Conservation (phyloP, 2,329 filamentous ascomycete genomes). For the Westerdykella ornata region DNA sequence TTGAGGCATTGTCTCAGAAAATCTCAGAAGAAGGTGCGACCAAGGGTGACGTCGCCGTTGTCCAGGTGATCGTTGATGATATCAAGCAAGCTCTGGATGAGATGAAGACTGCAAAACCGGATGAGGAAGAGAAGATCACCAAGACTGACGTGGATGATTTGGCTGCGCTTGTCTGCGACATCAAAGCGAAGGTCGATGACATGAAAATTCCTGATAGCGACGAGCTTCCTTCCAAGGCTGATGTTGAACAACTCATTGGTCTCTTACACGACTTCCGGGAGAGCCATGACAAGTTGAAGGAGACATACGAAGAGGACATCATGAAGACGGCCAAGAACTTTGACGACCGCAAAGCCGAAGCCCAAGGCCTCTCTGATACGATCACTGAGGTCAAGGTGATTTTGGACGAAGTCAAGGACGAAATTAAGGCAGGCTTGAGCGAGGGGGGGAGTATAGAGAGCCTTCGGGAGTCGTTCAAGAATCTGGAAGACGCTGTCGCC, state of each 20-base stretch:
- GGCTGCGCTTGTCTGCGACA: constrained; percentile 73
- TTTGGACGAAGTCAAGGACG: constrained; percentile 69
- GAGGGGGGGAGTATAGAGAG: constrained; percentile 61
- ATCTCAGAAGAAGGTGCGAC: constrained; percentile 62
- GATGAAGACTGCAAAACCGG: constrained; percentile 44
- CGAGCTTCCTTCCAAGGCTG: constrained; percentile 66
- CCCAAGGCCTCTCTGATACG: constrained; percentile 67
- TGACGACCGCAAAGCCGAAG: constrained; percentile 78
- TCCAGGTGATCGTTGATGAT: constrained; percentile 74
- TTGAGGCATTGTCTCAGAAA: constrained; percentile 60
- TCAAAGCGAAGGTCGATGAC: constrained; percentile 71
- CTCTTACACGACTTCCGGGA: constrained; percentile 48
- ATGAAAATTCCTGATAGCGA: constrained; percentile 65
- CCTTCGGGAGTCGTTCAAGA: constrained; percentile 56
- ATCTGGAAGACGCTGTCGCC: constrained; percentile 61
- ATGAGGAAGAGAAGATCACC: constrained; percentile 53
- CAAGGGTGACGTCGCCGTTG: constrained; percentile 68
- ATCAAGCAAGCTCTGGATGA: constrained; percentile 71
- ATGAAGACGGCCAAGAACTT: constrained; percentile 71
- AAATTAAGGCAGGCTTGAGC: constrained; percentile 69
- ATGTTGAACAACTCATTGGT: constrained; percentile 58
- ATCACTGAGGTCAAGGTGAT: constrained; percentile 72
- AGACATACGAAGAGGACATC: constrained; percentile 66
- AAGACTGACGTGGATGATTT: constrained; percentile 78
- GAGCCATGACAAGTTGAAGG: constrained; percentile 60